These are phyloP conservation scores for Mortierella antarctica DNA, from an alignment of 192 early-diverging fungal genomes.

Conservation along the genomic window DNA sequence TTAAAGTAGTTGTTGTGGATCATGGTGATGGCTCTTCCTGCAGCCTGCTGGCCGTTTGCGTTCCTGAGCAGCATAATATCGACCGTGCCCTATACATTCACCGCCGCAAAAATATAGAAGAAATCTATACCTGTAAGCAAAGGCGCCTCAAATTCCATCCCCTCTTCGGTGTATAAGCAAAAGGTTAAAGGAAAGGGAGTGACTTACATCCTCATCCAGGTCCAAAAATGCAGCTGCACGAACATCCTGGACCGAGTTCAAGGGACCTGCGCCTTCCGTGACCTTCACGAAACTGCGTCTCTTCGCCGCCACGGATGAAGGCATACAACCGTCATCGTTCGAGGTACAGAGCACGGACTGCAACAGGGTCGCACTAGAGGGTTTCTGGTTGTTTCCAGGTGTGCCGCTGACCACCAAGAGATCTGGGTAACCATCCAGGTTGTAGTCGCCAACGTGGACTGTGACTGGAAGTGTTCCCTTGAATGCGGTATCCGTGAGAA, in stretches of 20 bases:
- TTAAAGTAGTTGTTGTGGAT: slow-evolving; percentile 92
- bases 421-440: slow-evolving; percentile 94
- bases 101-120: background rate
- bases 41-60: slow-evolving; percentile 37
- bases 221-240: slow-evolving; percentile 87
- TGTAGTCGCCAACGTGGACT: slow-evolving; percentile 78
- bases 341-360: slow-evolving; percentile 71
- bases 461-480: slow-evolving; percentile 66
- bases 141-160: too few relatives aligned
- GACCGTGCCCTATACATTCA: slow-evolving; percentile 69
- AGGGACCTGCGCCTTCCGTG: slow-evolving; percentile 68
- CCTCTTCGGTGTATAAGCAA: background rate
- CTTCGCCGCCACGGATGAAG: slow-evolving; percentile 54
- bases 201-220: slow-evolving; percentile 87
- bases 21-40: slow-evolving; percentile 63
- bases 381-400: slow-evolving; percentile 25
- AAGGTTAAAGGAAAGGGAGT: background rate
- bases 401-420: slow-evolving; percentile 75
- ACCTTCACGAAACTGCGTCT: slow-evolving; percentile 75
- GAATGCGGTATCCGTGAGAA: slow-evolving; percentile 56
- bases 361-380: slow-evolving; percentile 71
- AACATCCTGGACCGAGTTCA: slow-evolving; percentile 62
- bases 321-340: slow-evolving; percentile 53
- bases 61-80: slow-evolving; percentile 80
- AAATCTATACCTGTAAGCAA: background rate